A percentile compares a stretch with the other conserved stretches of the same genome.
These are phyloP conservation scores for Proliferodiscus dingleyae DNA, from an alignment of 2,329 filamentous ascomycete genomes.

Conservation along the genomic window DNA sequence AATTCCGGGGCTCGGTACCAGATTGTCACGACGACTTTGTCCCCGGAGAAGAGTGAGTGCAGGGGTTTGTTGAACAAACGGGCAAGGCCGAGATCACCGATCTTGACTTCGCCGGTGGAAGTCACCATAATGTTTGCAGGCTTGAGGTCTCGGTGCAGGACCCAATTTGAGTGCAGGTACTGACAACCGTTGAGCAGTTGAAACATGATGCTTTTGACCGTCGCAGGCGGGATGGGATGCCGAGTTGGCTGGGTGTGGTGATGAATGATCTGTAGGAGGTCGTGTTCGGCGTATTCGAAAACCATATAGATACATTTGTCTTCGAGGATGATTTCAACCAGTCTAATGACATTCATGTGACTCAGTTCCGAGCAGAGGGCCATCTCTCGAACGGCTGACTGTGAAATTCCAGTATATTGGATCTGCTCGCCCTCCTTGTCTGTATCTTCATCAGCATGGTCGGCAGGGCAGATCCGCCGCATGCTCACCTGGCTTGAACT, in stretches of 20 bases:
- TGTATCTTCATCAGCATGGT: constrained; percentile 4
- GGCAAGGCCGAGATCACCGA: constrained; percentile 89
- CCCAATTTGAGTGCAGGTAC: constrained; percentile 95
- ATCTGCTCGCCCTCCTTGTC: constrained; percentile 96
- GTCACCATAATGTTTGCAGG: constrained; percentile 99
- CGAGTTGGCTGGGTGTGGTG: constrained; percentile 85
- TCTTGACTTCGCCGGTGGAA: constrained; percentile 81
- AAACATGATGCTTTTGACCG: constrained; percentile 91
- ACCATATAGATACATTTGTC: constrained; percentile 99
- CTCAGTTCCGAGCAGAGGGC: constrained; percentile 87
- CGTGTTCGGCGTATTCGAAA: constrained; percentile 97
- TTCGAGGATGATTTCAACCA: constrained; percentile 94
- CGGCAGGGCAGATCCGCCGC: not conserved
- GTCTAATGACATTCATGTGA: constrained; percentile 82
- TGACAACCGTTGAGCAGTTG: constrained; percentile 92
- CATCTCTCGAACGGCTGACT: constrained; percentile 97
- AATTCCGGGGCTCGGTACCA: constrained; percentile 98
- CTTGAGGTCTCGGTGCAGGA: constrained; percentile 93
- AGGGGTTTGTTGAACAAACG: constrained; percentile 91
- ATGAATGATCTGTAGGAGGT: constrained; percentile 95
- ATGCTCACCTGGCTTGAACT: constrained; percentile 49
- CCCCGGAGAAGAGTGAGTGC: constrained; percentile 84
- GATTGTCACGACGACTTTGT: constrained; percentile 98
- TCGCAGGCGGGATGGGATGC: constrained; percentile 80
- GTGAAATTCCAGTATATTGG: constrained; percentile 95